Evolutionary conservation across 2,329 filamentous ascomycete genomes (phyloP).

Genomic region (Pseudogymnoascus sp.): DNA sequence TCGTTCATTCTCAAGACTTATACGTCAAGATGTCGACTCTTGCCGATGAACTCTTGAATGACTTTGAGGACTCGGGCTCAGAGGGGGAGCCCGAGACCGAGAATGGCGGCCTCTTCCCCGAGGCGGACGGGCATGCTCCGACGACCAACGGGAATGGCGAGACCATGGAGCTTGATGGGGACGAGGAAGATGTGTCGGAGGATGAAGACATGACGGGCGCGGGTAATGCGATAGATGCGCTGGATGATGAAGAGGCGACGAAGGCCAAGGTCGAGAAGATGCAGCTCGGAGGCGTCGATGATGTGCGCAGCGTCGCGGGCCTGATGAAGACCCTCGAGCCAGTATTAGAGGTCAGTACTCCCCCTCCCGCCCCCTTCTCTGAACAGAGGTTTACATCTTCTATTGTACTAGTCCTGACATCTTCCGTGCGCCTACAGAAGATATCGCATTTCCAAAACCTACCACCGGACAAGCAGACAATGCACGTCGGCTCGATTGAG

Average conservation of each 20-base stretch:
- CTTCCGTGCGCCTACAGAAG: constrained; percentile 55
- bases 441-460: constrained; percentile 68
- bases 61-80: constrained; percentile 79
- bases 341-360: constrained; percentile 65
- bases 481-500: constrained; percentile 72
- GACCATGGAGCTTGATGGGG: constrained; percentile 50
- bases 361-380: constrained; percentile 18
- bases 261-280: constrained; percentile 78
- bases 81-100: constrained; percentile 59
- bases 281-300: constrained; percentile 63
- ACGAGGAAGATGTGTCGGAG: constrained; percentile 50
- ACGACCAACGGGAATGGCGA: constrained; percentile 24
- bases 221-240: constrained; percentile 38
- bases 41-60: constrained; percentile 85
- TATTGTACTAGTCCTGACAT: constrained; percentile 59
- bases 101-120: constrained; percentile 36
- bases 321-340: constrained; percentile 77
- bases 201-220: constrained; percentile 49
- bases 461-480: constrained; percentile 53
- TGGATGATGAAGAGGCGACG: constrained; percentile 58
- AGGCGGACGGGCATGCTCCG: constrained; percentile 30
- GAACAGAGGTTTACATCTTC: constrained; percentile 53
- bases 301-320: constrained; percentile 69
- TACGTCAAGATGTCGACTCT: constrained; percentile 66
- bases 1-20: constrained; percentile 2